Evolutionary conservation across 768 basidiomycete species (phyloP).

Genomic region (Mycena indigotica): DNA sequence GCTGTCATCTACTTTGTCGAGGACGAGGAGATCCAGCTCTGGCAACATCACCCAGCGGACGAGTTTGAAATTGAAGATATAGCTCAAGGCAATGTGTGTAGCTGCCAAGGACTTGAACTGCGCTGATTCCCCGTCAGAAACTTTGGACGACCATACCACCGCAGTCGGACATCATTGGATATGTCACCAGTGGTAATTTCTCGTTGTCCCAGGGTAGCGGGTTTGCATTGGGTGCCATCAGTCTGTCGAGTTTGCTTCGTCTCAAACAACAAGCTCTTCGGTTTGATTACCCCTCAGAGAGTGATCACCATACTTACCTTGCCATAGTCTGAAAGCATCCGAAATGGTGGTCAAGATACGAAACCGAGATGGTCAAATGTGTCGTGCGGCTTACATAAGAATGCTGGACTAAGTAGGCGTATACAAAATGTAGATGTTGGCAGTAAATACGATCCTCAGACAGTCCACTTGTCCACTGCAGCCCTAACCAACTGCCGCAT

Average conservation of each 20-base stretch:
- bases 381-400: constrained; percentile 50
- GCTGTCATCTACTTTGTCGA: constrained; percentile 69
- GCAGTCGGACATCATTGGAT: constrained; percentile 64
- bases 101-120: no score
- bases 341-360: constrained; percentile 63
- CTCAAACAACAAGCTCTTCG: constrained; percentile 50
- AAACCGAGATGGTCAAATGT: constrained; percentile 56
- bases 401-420: not conserved
- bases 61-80: not conserved
- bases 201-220: constrained; percentile 81
- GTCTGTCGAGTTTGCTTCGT: constrained; percentile 54
- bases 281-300: constrained; percentile 33
- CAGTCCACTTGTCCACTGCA: constrained; percentile 77
- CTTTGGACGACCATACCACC: constrained; percentile 38
- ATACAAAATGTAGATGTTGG: not conserved
- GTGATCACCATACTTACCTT: constrained; percentile 28
- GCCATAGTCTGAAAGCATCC: constrained; percentile 25
- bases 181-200: constrained; percentile 81
- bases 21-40: constrained; percentile 53
- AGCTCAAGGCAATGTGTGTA: no score
- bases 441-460: constrained; percentile 33
- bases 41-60: constrained; percentile 34
- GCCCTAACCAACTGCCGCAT: constrained; percentile 73
- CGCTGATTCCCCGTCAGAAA: no score
- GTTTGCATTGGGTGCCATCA: constrained; percentile 73